Evolutionary conservation across 371 early-diverging fungal species (phyloP).

Genomic region (Vairimorpha apis): DNA sequence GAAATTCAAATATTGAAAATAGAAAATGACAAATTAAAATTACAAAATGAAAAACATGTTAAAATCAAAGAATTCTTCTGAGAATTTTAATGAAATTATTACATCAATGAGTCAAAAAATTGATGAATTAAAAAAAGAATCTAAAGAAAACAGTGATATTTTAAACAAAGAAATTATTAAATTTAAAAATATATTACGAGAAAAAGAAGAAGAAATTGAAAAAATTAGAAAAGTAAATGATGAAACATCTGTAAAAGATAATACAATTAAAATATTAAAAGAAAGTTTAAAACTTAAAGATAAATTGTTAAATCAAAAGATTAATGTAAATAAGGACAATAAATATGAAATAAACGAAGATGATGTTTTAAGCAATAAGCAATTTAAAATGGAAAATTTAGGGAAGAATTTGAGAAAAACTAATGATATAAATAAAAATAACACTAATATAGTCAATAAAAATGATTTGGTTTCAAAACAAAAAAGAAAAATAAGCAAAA

Average conservation of each 20-base stretch:
- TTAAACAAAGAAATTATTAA: constrained; percentile 46
- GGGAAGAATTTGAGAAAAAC: background rate
- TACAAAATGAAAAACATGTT: background rate
- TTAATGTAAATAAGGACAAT: background rate
- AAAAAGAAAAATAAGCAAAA: background rate
- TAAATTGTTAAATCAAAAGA: constrained; percentile 2
- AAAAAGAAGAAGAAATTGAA: constrained; percentile 29
- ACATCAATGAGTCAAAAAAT: constrained; percentile 25
- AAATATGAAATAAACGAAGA: background rate
- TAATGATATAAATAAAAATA: background rate
- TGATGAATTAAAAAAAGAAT: constrained; percentile 51
- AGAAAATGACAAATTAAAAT: constrained; percentile 18
- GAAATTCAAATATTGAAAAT: constrained; percentile 54
- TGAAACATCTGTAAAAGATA: constrained; percentile 21
- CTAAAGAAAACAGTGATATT: constrained; percentile 26
- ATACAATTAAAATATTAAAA: constrained; percentile 27
- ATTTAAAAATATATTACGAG: constrained; percentile 12
- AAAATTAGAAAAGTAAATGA: constrained; percentile 22
- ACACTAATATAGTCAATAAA: background rate
- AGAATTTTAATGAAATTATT: constrained; percentile 23
- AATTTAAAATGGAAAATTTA: background rate
- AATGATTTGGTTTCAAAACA: no score
- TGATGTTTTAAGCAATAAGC: background rate
- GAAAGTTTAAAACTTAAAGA: constrained; percentile 50
- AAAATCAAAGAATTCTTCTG: no score